Evolutionary conservation across 164 flowering plant species (phyloP), one percentile per base, ranked within the genome.

Genomic region (Aristolochia fimbriata): DNA sequence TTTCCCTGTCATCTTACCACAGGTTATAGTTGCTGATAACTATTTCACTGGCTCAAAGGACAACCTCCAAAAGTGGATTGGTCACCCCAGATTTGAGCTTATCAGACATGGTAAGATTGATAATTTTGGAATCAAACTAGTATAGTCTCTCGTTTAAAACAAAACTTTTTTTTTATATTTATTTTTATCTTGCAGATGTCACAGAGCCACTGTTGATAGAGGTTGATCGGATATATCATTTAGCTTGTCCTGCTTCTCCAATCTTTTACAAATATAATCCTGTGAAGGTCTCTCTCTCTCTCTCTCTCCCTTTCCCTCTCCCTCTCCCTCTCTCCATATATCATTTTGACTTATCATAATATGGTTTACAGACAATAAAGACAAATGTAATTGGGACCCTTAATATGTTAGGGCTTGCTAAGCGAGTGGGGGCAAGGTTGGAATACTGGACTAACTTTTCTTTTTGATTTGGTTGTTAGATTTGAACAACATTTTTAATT

Each of bases 351-450:
- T 45, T 25, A 2, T 37, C 24, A 17, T 17, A 49, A n/a, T 55
- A 11, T n/a, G n/a, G 22, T 53, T 58, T 59, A 41, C 85, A 87
- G 94, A 87, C 90, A 50, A 87, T 84, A 62, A 90, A 93, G 77
- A 93, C 99, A 53, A 93, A 93, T 76, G 99, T 93, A 65, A 86
- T 93, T 72, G 99, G 99, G 41, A 93, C 99, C 6, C 67, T 93
- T 67, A 93, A 93, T 75, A 93, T 93, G 99, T 67, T 93, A 65
- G 99, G 99, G 57, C 97, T 93, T 72, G 99, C 99, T 30, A 90
- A 93, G 74, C 85, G 99, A 56, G 95, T 93, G 61, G 97, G 97
- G 62, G 99, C 99, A 65, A 87, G 98, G 84, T 93, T 67, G 21
- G 75, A 17, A 19, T 31, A n/a, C 51, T 57, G 43, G 43, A 37